Percentiles rank a stretch among this genome's conserved stretches.
These are phyloP conservation scores for Tephrocybe sp. DNA, from an alignment of 768 basidiomycete species.

Conservation along the genomic window DNA sequence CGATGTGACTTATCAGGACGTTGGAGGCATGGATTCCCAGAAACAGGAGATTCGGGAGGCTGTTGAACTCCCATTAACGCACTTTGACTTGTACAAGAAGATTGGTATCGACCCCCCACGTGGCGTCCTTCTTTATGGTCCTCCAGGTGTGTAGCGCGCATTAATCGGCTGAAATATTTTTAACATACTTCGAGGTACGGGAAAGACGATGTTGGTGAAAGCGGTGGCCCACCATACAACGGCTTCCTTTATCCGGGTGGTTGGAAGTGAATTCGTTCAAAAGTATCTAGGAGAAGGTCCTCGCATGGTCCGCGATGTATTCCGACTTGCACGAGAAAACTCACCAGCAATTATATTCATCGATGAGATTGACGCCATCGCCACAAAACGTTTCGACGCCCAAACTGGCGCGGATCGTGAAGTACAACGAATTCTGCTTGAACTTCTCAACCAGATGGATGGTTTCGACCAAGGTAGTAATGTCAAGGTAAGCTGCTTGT, in stretches of 20 bases:
- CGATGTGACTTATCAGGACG: conserved; percentile 89
- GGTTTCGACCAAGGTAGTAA: conserved; percentile 99
- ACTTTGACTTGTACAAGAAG: conserved; percentile 98
- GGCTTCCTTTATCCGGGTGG: conserved; percentile 96
- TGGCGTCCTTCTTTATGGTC: conserved; percentile 94
- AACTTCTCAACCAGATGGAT: conserved; percentile 98
- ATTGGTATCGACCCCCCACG: conserved; percentile 99
- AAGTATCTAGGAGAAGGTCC: conserved; percentile 99
- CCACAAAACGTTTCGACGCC: conserved; percentile 98
- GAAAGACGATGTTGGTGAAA: conserved; percentile 98
- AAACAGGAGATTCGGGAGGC: conserved; percentile 99
- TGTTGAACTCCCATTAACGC: conserved; percentile 93
- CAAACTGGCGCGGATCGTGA: conserved; percentile 99
- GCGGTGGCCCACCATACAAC: conserved; percentile 99
- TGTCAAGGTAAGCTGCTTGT: conserved; percentile 72
- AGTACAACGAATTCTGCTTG: conserved; percentile 96
- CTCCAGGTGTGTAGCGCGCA: conserved; percentile 64
- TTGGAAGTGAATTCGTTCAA: conserved; percentile 98
- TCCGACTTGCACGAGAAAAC: conserved; percentile 96
- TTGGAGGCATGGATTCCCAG: conserved; percentile 96
- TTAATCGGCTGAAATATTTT: background rate
- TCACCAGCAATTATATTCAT: conserved; percentile 98
- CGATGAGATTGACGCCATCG: conserved; percentile 98
- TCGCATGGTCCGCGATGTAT: conserved; percentile 99
- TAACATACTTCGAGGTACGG: conserved; percentile 63